phyloP scores from a whole-genome alignment of 1,139 yeast species.

The Taiozyma sp. region DNA sequence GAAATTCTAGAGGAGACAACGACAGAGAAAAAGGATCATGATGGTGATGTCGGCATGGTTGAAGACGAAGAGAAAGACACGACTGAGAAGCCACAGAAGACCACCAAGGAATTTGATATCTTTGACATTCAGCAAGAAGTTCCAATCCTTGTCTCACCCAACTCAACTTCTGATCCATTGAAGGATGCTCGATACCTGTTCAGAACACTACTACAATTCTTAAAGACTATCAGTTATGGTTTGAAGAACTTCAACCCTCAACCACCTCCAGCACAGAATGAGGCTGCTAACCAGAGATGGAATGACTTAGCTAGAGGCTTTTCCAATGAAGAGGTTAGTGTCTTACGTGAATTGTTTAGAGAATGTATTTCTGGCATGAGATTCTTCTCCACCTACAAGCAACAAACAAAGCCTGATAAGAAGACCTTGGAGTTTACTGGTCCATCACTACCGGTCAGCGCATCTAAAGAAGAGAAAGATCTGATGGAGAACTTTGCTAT shows the following conservation, averaged over 20 bases:
- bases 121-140: slow-evolving; percentile 42
- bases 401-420: slow-evolving; percentile 25
- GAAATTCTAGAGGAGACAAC: slow-evolving; percentile 6
- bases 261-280: slow-evolving; percentile 62
- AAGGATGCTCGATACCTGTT: slow-evolving; percentile 87
- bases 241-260: slow-evolving; percentile 89
- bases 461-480: slow-evolving; percentile 92
- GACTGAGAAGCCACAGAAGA: slow-evolving; percentile 7
- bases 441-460: slow-evolving; percentile 77
- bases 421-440: slow-evolving; percentile 66
- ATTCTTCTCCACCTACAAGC: slow-evolving; percentile 57
- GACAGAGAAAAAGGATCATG: slow-evolving; percentile 12
- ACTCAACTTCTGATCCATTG: slow-evolving; percentile 54
- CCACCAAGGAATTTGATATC: slow-evolving; percentile 31
- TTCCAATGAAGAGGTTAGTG: slow-evolving; percentile 75
- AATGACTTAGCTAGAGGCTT: slow-evolving; percentile 82
- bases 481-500: slow-evolving; percentile 95
- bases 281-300: slow-evolving; percentile 69
- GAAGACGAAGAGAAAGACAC: slow-evolving; percentile 7
- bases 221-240: slow-evolving; percentile 88
- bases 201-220: slow-evolving; percentile 83
- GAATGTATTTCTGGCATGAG: slow-evolving; percentile 82
- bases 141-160: slow-evolving; percentile 44
- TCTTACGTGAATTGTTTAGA: slow-evolving; percentile 71
- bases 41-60: slow-evolving; percentile 29